Evolutionary conservation across 2,329 filamentous ascomycete genomes (phyloP), one percentile per base, ranked within the genome.

Genomic region (Fusarium miscanthi): DNA sequence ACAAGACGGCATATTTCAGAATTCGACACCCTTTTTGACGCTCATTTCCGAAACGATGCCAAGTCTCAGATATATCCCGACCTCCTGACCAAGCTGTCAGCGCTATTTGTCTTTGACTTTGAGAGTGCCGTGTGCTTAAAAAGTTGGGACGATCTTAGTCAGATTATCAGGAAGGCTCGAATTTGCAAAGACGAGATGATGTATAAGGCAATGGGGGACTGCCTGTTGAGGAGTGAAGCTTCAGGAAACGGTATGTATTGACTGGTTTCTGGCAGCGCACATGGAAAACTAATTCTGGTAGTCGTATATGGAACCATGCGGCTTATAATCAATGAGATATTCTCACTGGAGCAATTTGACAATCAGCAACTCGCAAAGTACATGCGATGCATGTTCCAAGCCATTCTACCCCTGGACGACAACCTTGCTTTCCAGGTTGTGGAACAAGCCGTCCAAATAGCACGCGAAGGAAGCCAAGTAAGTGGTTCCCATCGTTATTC

Each of bases 91-190:
- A 95, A 94, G 76, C 83, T 92, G 40, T 86, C 90, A 10, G 87
- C 90, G 5, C 81, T 97, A 23, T 83, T 94, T 12, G 89, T 92
- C 2, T 93, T 95, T 72, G 92, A 96, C 72, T 93, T 97, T 68
- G 94, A 97, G 82, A 92, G 90, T 5, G 89, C 91, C 0, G 82
- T 93, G 42, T 86, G 85, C 37, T 83, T 96, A 8, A 87, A 90
- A 66, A 85, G 87, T 25, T 96, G 91, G 92, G 87, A 92, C 46
- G 86, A 88, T 41, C 82, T 97, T 3, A 83, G 85, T 9, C 80
- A 83, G 21, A 88, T 94, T 12, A 86, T 96, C 27, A 77, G 86
- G 59, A 86, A 84, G 58, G 85, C 86, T 2, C 81, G 81, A 10
- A 58, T 76, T 2, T 89, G 85, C 62, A 79, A 81, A 23, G 84